phyloP scores from a whole-genome alignment of 352 stramenopile genomes.

The Pythium angustatum region DNA sequence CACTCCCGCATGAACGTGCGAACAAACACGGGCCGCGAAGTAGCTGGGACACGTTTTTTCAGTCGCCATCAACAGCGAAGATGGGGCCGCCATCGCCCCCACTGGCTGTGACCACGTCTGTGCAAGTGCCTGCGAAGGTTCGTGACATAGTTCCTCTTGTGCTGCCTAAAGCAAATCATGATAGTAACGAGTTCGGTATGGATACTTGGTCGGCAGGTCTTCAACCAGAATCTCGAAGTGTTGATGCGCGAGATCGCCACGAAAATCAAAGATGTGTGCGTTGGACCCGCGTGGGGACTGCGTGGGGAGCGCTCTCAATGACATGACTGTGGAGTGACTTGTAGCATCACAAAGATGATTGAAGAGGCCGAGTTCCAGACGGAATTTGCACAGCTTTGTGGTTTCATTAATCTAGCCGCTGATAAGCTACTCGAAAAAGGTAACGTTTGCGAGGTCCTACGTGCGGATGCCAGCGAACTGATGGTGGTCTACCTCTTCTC shows the following conservation, averaged over 20 bases:
- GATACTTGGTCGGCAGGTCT: too few species aligned
- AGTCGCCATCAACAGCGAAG: constrained; percentile 13
- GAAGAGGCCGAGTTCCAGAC: constrained; percentile 32
- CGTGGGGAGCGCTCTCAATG: too few species aligned
- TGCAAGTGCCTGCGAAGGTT: constrained; percentile 41
- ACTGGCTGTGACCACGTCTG: background rate
- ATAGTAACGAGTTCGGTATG: too few species aligned
- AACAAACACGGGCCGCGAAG: constrained; percentile 40
- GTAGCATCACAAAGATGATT: constrained; percentile 53
- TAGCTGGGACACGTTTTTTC: constrained; percentile 47
- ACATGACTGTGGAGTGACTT: background rate
- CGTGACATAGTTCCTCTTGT: too few species aligned
- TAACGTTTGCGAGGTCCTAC: too few species aligned
- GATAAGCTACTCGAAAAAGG: constrained; percentile 51
- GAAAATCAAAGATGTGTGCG: constrained; percentile 58
- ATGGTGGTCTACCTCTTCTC: too few species aligned
- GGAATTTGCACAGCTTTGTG: constrained; percentile 47
- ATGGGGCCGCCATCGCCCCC: background rate
- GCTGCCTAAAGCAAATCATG: too few species aligned
- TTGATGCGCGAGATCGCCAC: constrained; percentile 49
- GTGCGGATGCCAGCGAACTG: too few species aligned
- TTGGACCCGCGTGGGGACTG: background rate
- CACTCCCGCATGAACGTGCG: constrained; percentile 13
- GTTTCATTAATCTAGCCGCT: constrained; percentile 44
- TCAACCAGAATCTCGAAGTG: constrained; percentile 56